These are phyloP conservation scores for Clonostachys solani DNA, from an alignment of 2,329 filamentous ascomycete genomes.

Conservation along the genomic window DNA sequence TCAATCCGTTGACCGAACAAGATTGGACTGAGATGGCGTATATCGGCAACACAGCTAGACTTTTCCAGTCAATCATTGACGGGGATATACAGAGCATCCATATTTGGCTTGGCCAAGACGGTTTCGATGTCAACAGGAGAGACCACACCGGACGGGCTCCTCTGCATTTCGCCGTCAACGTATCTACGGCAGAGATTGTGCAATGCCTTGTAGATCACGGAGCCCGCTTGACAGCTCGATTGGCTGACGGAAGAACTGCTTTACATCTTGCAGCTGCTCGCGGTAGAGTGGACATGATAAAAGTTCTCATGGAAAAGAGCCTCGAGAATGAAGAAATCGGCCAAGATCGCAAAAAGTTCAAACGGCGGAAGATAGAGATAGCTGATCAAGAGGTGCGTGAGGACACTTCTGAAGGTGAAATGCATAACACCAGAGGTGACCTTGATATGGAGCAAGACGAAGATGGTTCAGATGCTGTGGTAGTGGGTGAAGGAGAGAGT, in stretches of 20 bases:
- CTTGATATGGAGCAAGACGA: conserved; percentile 23
- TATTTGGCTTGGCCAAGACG: conserved; percentile 66
- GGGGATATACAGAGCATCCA: conserved; percentile 65
- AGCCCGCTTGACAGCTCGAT: conserved; percentile 66
- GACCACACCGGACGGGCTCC: conserved; percentile 78
- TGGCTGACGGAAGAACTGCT: conserved; percentile 77
- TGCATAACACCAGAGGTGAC: conserved; percentile 1
- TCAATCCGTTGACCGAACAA: conserved; percentile 75
- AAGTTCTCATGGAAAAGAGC: conserved; percentile 68
- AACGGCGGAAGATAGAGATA: conserved; percentile 16
- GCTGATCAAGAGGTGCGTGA: background rate
- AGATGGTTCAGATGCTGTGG: conserved; percentile 37
- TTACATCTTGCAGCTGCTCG: conserved; percentile 78
- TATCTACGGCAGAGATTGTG: conserved; percentile 66
- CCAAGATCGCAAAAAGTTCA: conserved; percentile 49
- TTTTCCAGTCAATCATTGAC: conserved; percentile 81
- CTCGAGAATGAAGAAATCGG: conserved; percentile 67
- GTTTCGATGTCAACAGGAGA: conserved; percentile 64
- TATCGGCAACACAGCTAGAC: conserved; percentile 70
- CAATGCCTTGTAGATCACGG: conserved; percentile 67
- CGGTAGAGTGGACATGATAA: conserved; percentile 67
- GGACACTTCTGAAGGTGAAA: conserved; percentile 4
- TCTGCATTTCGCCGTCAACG: conserved; percentile 69
- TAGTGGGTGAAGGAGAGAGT: conserved; percentile 38
- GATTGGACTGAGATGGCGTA: conserved; percentile 95